Evolutionary conservation across 768 basidiomycete species (phyloP), one percentile per base, ranked within the genome.

Genomic region (Rossbeevera mucosa): DNA sequence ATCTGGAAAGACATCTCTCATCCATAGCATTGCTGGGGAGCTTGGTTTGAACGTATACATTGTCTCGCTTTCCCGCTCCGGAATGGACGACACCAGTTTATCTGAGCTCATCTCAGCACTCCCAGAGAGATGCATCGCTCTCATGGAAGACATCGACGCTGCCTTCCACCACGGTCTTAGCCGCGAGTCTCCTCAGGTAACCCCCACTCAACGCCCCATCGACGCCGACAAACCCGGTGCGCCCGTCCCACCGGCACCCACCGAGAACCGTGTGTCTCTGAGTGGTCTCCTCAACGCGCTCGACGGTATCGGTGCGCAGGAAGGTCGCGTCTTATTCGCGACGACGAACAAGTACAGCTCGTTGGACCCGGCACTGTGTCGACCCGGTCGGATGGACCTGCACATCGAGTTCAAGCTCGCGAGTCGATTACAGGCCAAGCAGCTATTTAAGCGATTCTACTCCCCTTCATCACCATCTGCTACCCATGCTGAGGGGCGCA

Each of bases 91-190:
- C 63, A 71, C 73, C 2, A 64, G 69, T 7, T 76, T 89, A 22
- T 76, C 72, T 48, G 74, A 80, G 36, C 72, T 88, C 40, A 80
- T 89, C 53, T 73, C 77, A 8, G 72, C 74, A 2, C 74, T 90
- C 2, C 88, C 89, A n/a, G 76, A 81, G 51, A 75, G 76, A 57
- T 88, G 84, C 59, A 85, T 91, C 50, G 80, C 83, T 5, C 74
- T 92, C 30, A 88, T 92, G 80, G 88, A 91, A 65, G 90, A 91
- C 63, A 85, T 91, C 50, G 90, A 92, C 58, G 86, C 83, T 2
- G 88, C 87, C 2, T 87, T 91, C 68, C 71, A 71, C 28, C 74
- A 71, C 41, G 69, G 71, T 20, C 57, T 78, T 46, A 71, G 47
- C 38, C 73, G 74, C 33, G 70, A 74, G n/a, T 45, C 48, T 4